A percentile compares a stretch with the other conserved stretches of the same genome.
phyloP scores from a whole-genome alignment of 805 yeast genomes.

The Myxozyma monticola region DNA sequence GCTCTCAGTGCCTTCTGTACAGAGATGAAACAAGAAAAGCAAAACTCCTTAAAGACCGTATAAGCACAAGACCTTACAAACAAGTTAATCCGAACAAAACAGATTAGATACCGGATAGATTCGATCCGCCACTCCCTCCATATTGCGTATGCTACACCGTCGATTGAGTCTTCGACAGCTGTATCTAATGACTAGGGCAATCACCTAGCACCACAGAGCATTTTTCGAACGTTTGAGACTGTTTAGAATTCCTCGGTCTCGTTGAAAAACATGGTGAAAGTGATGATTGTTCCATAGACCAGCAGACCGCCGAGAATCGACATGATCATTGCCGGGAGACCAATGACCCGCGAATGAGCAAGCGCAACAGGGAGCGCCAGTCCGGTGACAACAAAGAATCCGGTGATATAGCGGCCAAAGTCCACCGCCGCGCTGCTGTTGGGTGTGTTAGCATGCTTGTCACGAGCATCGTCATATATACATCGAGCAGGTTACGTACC shows the following conservation, averaged over 20 bases:
- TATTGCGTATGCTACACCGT: too few relatives aligned
- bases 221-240: too few relatives aligned
- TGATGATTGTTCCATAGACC: conserved; percentile 78
- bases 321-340: conserved; percentile 69
- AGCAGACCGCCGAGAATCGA: conserved; percentile 81
- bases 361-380: conserved; percentile 72
- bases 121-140: too few relatives aligned
- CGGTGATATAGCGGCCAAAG: conserved; percentile 75
- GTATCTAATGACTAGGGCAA: too few relatives aligned
- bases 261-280: conserved; percentile 73
- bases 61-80: too few relatives aligned
- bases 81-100: too few relatives aligned
- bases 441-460: conserved; percentile 1
- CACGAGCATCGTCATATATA: not conserved
- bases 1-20: too few relatives aligned
- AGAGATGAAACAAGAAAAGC: too few relatives aligned
- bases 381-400: conserved; percentile 74
- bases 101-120: too few relatives aligned
- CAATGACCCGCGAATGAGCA: conserved; percentile 71
- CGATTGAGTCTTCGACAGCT: too few relatives aligned
- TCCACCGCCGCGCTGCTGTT: conserved; percentile 56
- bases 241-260: conserved; percentile 48
- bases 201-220: too few relatives aligned
- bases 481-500: conserved; percentile 34
- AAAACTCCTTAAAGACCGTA: too few relatives aligned